Evolutionary conservation across 208 protist species (phyloP).

Genomic region (Phytomonas sp.): DNA sequence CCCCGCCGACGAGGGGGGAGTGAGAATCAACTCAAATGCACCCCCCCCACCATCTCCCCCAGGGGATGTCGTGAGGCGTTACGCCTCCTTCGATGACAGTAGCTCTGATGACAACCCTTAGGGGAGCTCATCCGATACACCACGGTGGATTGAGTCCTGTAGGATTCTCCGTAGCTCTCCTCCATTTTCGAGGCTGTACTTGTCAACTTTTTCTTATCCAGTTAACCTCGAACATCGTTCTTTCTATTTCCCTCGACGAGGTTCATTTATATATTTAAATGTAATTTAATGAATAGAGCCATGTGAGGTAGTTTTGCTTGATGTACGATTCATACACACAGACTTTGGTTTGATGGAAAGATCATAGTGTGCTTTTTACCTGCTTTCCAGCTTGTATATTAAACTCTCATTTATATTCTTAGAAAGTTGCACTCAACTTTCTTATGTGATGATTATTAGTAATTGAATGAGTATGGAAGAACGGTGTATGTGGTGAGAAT

Average conservation of each 20-base stretch:
- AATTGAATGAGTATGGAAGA: neutral
- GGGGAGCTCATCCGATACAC: neutral
- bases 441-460: neutral
- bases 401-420: neutral
- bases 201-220: neutral
- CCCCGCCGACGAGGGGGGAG: neutral
- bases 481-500: neutral
- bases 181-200: neutral
- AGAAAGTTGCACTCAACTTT: neutral
- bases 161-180: neutral
- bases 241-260: neutral
- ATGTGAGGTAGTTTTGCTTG: slow-evolving; percentile 3
- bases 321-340: neutral
- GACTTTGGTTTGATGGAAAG: neutral
- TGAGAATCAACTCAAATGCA: neutral
- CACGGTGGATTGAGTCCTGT: neutral
- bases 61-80: neutral
- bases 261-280: slow-evolving; percentile 4
- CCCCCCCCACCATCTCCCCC: neutral
- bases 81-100: neutral
- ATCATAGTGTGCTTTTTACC: neutral
- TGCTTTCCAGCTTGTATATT: neutral
- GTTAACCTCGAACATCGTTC: neutral
- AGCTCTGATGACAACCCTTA: neutral
- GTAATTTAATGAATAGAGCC: neutral